Evolutionary conservation across 805 yeast genomes (phyloP).

Genomic region (Clavispora santaluciae): DNA sequence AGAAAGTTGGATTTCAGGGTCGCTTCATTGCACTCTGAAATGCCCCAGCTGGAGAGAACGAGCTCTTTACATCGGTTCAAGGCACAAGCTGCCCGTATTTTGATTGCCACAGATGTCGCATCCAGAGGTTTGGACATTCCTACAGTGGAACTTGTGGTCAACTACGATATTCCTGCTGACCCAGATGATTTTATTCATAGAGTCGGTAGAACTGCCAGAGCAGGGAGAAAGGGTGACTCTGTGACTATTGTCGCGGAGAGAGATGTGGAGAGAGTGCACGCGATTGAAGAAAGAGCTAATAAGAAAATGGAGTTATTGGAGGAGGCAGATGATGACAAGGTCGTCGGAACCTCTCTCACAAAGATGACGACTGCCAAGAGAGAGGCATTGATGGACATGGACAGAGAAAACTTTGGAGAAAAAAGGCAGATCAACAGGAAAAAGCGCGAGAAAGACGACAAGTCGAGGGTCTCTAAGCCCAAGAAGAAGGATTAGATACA

Average conservation of each 20-base stretch:
- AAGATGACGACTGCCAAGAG: conserved; percentile 78
- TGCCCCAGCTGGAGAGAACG: conserved; percentile 90
- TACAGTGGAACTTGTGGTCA: conserved; percentile 80
- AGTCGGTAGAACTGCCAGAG: conserved; percentile 99
- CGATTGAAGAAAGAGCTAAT: conserved; percentile 82
- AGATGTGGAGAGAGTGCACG: conserved; percentile 74
- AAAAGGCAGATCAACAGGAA: conserved; percentile 48
- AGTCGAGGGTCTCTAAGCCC: neutral
- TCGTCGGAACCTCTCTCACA: conserved; percentile 67
- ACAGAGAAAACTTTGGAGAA: conserved; percentile 83
- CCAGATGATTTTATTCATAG: conserved; percentile 95
- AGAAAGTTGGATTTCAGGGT: conserved; percentile 71
- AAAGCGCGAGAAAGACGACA: conserved; percentile 21
- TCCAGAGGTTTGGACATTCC: conserved; percentile 98
- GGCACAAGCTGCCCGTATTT: conserved; percentile 89
- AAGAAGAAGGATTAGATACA: neutral
- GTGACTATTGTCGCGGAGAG: conserved; percentile 79
- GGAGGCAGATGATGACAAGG: conserved; percentile 66
- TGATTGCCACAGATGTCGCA: conserved; percentile 96
- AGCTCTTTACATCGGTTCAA: conserved; percentile 88
- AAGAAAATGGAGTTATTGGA: conserved; percentile 75
- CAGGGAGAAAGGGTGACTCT: conserved; percentile 85
- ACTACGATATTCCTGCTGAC: conserved; percentile 92
- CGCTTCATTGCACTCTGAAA: conserved; percentile 87
- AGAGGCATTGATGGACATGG: conserved; percentile 92